A percentile compares a stretch with the other conserved stretches of the same genome.
phyloP scores from a whole-genome alignment of 257 asterid genomes.

The Solanum virginianum region DNA sequence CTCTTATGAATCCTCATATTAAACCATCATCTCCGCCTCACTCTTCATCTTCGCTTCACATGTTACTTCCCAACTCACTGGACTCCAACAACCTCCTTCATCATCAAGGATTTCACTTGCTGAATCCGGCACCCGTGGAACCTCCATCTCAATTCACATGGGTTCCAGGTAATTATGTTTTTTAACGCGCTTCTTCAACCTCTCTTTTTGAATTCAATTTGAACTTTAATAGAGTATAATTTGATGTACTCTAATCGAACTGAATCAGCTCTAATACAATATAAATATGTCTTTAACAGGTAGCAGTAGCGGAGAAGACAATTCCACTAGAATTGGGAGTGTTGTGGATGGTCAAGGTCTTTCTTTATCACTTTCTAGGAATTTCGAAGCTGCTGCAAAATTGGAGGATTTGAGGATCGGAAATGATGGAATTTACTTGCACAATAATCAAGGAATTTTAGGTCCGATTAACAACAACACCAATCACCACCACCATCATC shows the following conservation, averaged over 20 bases:
- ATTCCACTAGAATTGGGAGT: conserved; percentile 11
- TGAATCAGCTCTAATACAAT: background rate
- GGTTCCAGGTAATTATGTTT: conserved; percentile 5
- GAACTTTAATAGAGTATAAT: too few relatives aligned
- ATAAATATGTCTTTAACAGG: background rate
- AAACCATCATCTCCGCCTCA: conserved; percentile 18
- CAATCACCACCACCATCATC: background rate
- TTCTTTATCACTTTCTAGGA: conserved; percentile 53
- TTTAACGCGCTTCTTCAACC: background rate
- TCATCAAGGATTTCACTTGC: conserved; percentile 30
- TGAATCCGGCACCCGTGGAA: conserved; percentile 6
- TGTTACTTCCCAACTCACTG: conserved; percentile 6
- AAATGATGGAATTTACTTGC: conserved; percentile 20
- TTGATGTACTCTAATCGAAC: background rate
- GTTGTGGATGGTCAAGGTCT: conserved; percentile 48
- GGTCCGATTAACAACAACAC: background rate
- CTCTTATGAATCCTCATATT: conserved; percentile 24
- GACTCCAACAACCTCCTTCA: conserved; percentile 3
- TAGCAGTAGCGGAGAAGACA: conserved; percentile 7
- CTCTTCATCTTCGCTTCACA: conserved; percentile 13
- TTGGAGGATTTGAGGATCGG: conserved; percentile 27
- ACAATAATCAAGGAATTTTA: conserved; percentile 15
- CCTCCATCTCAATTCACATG: conserved; percentile 24
- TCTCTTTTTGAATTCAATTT: background rate
- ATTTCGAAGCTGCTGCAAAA: conserved; percentile 29